These are phyloP conservation scores for Eucalyptus pumila DNA, from an alignment of 345 rosid genomes.

Conservation along the genomic window DNA sequence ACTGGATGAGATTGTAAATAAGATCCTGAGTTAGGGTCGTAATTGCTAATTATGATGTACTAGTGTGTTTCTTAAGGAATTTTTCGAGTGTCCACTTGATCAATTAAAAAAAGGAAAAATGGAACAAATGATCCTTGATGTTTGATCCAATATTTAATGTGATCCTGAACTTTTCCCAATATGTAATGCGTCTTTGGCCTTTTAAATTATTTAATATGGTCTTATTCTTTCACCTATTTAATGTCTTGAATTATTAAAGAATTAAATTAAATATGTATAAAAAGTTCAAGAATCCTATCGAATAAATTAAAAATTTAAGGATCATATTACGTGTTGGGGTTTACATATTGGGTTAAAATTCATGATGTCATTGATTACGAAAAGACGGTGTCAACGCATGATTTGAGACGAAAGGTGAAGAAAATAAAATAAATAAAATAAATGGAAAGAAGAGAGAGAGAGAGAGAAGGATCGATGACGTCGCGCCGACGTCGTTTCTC, in stretches of 20 bases:
- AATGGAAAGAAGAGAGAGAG: too few relatives aligned
- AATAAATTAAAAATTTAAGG: too few relatives aligned
- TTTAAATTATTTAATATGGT: too few relatives aligned
- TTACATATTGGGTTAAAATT: too few relatives aligned
- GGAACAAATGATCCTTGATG: accelerated
- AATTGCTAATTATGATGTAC: background rate
- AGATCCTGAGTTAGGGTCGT: background rate
- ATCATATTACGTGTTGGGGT: accelerated
- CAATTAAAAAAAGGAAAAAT: background rate
- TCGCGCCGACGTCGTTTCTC: background rate
- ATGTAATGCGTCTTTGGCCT: accelerated
- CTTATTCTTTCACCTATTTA: accelerated
- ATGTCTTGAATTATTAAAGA: too few relatives aligned
- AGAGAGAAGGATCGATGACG: background rate
- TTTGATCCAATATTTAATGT: too few relatives aligned
- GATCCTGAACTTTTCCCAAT: too few relatives aligned
- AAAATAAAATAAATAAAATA: too few relatives aligned
- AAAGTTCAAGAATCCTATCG: accelerated
- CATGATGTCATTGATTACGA: accelerated
- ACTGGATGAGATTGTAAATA: background rate
- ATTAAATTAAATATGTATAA: too few relatives aligned
- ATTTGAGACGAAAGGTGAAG: accelerated
- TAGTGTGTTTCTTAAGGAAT: background rate
- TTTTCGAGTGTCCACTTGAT: background rate
- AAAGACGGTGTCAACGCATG: background rate